Evolutionary conservation across 352 stramenopile species (phyloP).

Genomic region (Elongisporangium anandrum): DNA sequence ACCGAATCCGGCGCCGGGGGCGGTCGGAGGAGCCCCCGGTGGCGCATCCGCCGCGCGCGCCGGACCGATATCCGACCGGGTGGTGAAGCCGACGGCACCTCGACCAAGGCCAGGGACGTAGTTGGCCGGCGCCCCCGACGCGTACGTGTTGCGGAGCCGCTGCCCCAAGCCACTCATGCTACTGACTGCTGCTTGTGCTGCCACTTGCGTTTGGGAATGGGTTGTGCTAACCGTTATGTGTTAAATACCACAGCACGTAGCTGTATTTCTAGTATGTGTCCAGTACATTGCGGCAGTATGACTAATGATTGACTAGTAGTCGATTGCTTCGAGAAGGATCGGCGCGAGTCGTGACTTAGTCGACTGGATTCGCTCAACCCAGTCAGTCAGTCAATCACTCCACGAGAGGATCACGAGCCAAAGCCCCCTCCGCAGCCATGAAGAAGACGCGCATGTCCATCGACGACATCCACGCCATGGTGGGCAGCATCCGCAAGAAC

Average conservation of each 20-base stretch:
- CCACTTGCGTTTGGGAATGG: no score
- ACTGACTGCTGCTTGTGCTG: neutral
- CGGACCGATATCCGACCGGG: slow-evolving; percentile 95
- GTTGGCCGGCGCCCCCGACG: slow-evolving; percentile 89
- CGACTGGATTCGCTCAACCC: no score
- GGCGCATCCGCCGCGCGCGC: slow-evolving; percentile 60
- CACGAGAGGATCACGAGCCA: neutral
- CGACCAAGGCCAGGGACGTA: slow-evolving; percentile 96
- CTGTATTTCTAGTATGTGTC: no score
- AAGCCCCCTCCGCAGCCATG: slow-evolving; percentile 21
- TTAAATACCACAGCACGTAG: no score
- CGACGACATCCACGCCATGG: slow-evolving; percentile 86
- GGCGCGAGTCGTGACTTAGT: neutral
- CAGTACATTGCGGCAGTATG: no score
- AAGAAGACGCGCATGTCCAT: slow-evolving; percentile 88
- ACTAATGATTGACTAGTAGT: neutral
- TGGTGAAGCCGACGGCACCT: slow-evolving; percentile 96
- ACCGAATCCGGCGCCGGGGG: slow-evolving; percentile 63
- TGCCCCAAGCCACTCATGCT: slow-evolving; percentile 78
- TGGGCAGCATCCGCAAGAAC: slow-evolving; percentile 80
- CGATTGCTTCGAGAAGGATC: neutral
- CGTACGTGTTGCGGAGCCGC: slow-evolving; percentile 71
- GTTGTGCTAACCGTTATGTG: neutral
- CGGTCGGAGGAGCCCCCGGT: slow-evolving; percentile 61
- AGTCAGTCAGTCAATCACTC: no score